phyloP scores from a whole-genome alignment of 495 filamentous ascomycete species.

The Penicillium dipodomyicola region DNA sequence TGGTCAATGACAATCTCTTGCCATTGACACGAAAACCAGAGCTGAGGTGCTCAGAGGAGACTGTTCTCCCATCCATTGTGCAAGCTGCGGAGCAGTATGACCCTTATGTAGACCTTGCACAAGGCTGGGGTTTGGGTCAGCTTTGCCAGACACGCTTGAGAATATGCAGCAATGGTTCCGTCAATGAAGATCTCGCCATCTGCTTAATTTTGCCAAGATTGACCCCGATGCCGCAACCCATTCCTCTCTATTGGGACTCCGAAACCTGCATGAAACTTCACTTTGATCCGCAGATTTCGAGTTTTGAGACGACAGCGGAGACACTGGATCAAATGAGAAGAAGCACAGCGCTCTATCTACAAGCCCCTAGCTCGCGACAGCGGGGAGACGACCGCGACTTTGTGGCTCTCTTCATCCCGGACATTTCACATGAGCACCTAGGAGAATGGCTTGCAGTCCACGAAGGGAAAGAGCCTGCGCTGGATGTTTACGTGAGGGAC shows the following conservation, averaged over 20 bases:
- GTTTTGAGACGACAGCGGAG: slow-evolving; percentile 11
- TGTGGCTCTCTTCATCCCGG: slow-evolving; percentile 41
- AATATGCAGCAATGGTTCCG: slow-evolving; percentile 30
- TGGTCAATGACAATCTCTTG: slow-evolving; percentile 78
- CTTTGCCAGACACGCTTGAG: slow-evolving; percentile 34
- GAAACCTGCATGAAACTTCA: slow-evolving; percentile 40
- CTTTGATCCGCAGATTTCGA: slow-evolving; percentile 28
- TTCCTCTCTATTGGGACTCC: slow-evolving; percentile 52
- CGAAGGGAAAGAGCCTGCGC: slow-evolving; percentile 23
- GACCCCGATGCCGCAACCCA: slow-evolving; percentile 39
- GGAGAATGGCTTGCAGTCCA: slow-evolving; percentile 25
- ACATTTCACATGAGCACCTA: slow-evolving; percentile 19
- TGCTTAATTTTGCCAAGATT: slow-evolving; percentile 46
- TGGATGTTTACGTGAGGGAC: slow-evolving; percentile 24
- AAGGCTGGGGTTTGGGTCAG: slow-evolving; percentile 47
- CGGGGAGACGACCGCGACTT: slow-evolving; percentile 35
- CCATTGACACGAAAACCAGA: slow-evolving; percentile 47
- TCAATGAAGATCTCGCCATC: slow-evolving; percentile 34
- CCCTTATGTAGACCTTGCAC: slow-evolving; percentile 64
- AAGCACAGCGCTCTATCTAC: slow-evolving; percentile 50
- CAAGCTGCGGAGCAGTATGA: slow-evolving; percentile 57
- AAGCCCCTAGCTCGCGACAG: slow-evolving; percentile 47
- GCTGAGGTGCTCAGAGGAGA: slow-evolving; percentile 13
- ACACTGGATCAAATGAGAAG: slow-evolving; percentile 27
- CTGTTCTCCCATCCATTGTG: slow-evolving; percentile 31